Evolutionary conservation across 2,329 filamentous ascomycete species (phyloP).

Genomic region (Ascochyta clinopodiicola): DNA sequence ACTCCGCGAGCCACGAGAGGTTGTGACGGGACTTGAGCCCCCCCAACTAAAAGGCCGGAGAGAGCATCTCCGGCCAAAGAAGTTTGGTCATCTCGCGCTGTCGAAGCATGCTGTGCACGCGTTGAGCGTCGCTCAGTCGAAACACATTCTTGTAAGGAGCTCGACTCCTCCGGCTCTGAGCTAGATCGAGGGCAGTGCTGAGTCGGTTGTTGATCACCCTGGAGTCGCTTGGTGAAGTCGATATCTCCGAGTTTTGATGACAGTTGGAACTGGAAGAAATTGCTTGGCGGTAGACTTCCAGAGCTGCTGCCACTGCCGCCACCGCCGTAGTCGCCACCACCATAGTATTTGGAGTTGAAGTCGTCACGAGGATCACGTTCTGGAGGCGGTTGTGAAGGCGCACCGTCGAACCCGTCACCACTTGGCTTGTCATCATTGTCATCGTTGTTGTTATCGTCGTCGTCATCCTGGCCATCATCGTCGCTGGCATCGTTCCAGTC

Average conservation of each 20-base stretch:
- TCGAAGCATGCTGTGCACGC: conserved; percentile 19
- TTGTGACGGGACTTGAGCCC: conserved; percentile 7
- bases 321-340: conserved; percentile 21
- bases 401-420: conserved; percentile 33
- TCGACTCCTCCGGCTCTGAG: conserved; percentile 19
- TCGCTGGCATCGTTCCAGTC: conserved; percentile 45
- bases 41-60: conserved; percentile 28
- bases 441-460: conserved; percentile 36
- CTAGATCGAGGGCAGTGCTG: neutral
- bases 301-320: conserved; percentile 18
- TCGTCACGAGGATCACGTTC: conserved; percentile 27
- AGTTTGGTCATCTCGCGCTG: conserved; percentile 32
- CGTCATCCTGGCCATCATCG: conserved; percentile 29
- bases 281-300: conserved; percentile 13
- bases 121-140: conserved; percentile 8
- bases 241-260: conserved; percentile 9
- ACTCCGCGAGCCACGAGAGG: conserved; percentile 20
- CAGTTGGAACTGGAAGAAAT: conserved; percentile 45
- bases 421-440: conserved; percentile 37
- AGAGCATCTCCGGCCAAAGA: conserved; percentile 45
- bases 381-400: conserved; percentile 30
- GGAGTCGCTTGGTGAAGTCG: conserved; percentile 3
- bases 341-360: conserved; percentile 26
- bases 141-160: conserved; percentile 8
- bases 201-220: neutral